phyloP scores from a whole-genome alignment of 176 grass and related monocot genomes.

The Tillandsia leiboldiana region DNA sequence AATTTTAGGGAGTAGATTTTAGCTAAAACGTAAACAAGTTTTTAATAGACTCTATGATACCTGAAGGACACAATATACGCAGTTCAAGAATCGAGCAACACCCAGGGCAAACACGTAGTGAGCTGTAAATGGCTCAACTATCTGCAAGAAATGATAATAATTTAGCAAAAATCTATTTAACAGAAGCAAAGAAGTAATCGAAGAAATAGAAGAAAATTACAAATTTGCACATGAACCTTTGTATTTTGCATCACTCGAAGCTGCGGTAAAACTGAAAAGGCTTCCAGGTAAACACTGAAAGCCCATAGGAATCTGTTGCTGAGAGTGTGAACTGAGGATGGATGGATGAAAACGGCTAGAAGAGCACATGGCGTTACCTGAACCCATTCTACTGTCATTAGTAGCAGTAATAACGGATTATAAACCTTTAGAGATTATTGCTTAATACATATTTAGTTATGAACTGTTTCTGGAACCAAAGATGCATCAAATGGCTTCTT shows the following conservation, averaged over 20 bases:
- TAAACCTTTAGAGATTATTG: too few relatives aligned
- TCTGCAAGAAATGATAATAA: conserved; percentile 5
- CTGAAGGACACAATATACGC: conserved; percentile 20
- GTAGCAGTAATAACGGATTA: neutral
- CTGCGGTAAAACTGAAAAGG: conserved; percentile 22
- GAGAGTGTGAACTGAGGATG: conserved; percentile 6
- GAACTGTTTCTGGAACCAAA: too few relatives aligned
- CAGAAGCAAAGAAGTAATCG: neutral
- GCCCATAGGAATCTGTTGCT: conserved; percentile 21
- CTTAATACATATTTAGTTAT: too few relatives aligned
- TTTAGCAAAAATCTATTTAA: neutral
- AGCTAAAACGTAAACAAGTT: too few relatives aligned
- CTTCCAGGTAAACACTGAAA: conserved; percentile 25
- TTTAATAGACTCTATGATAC: neutral
- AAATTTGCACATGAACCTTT: conserved; percentile 4
- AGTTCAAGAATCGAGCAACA: conserved; percentile 23
- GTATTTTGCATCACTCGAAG: conserved; percentile 21
- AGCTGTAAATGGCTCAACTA: conserved; percentile 23
- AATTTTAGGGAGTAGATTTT: too few relatives aligned
- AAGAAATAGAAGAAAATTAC: neutral
- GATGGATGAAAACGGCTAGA: conserved; percentile 18
- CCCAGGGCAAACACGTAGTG: conserved; percentile 22
- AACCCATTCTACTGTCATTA: neutral
- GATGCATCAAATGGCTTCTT: too few relatives aligned
- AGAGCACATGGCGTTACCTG: conserved; percentile 12